These are phyloP conservation scores for Suillus spraguei DNA, from an alignment of 768 basidiomycete genomes.

Conservation along the genomic window DNA sequence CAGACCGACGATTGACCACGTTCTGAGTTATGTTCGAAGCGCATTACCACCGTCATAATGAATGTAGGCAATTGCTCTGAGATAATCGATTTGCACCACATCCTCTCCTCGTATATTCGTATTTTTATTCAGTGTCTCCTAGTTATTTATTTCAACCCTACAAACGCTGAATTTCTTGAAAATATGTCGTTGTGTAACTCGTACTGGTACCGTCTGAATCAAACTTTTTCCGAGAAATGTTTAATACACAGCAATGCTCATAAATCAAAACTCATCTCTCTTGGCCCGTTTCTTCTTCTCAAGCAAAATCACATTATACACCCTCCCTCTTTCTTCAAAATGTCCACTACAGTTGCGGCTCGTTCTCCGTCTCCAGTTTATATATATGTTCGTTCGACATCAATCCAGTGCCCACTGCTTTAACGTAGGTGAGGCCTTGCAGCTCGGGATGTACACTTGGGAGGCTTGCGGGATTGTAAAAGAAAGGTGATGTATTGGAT, in stretches of 20 bases:
- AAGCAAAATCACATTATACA: background rate
- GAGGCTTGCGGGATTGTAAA: background rate
- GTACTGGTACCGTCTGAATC: background rate
- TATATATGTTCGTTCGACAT: slow-evolving; percentile 8
- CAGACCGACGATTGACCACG: background rate
- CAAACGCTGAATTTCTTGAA: background rate
- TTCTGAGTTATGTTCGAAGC: background rate
- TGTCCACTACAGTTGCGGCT: background rate
- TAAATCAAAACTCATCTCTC: slow-evolving; percentile 7
- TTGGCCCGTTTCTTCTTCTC: slow-evolving; percentile 4
- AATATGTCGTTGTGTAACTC: background rate
- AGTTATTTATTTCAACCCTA: background rate
- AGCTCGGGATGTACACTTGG: slow-evolving; percentile 5
- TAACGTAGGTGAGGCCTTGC: slow-evolving; percentile 4
- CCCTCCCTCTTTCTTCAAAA: slow-evolving; percentile 4
- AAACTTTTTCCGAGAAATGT: background rate
- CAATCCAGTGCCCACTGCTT: slow-evolving; percentile 5
- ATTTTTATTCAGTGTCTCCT: background rate
- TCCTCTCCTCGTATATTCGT: background rate
- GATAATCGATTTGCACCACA: background rate
- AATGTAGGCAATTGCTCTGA: background rate
- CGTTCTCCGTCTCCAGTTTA: background rate
- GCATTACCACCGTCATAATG: background rate
- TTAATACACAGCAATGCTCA: background rate
- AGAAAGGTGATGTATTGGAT: slow-evolving; percentile 1